Percentiles rank a stretch among this genome's conserved stretches.
Conservation (phyloP, 2,329 filamentous ascomycete species). For the Microsporum audouinii region DNA sequence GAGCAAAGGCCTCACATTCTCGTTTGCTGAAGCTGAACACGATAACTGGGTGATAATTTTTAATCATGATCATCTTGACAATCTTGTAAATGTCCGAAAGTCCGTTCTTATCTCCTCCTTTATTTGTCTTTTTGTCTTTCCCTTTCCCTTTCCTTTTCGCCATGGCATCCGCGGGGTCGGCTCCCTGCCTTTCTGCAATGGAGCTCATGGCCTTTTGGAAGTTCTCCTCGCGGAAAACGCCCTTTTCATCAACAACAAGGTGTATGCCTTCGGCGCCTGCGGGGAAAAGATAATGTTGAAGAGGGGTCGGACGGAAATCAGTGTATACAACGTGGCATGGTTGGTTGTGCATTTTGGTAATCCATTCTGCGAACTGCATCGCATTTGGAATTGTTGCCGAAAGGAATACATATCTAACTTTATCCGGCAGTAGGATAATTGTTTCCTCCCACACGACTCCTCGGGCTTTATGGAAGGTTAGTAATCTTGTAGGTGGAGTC, state of each 20-base stretch:
- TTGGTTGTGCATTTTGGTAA: slow-evolving; percentile 93
- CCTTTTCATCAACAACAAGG: slow-evolving; percentile 92
- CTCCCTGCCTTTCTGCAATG: slow-evolving; percentile 77
- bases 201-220: slow-evolving; percentile 92
- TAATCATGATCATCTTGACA: slow-evolving; percentile 96
- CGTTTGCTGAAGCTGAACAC: slow-evolving; percentile 99
- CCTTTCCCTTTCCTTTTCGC: slow-evolving; percentile 76
- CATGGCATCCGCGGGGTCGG: slow-evolving; percentile 66
- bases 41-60: slow-evolving; percentile 94
- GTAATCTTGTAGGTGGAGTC: background rate
- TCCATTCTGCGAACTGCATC: slow-evolving; percentile 99
- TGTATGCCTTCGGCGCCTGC: slow-evolving; percentile 85
- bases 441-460: slow-evolving; percentile 99
- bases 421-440: slow-evolving; percentile 93
- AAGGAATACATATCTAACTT: slow-evolving; percentile 96
- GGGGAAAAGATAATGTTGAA: slow-evolving; percentile 98
- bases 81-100: slow-evolving; percentile 90
- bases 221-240: slow-evolving; percentile 89
- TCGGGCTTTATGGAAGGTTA: slow-evolving; percentile 40
- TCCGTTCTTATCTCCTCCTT: slow-evolving; percentile 61
- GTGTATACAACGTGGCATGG: slow-evolving; percentile 99
- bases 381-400: slow-evolving; percentile 98
- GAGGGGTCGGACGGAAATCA: slow-evolving; percentile 88
- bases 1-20: slow-evolving; percentile 81
- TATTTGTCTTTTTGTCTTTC: slow-evolving; percentile 84